A percentile compares a stretch with the other conserved stretches of the same genome.
Conservation (phyloP, 345 rosid species). For the Euphorbia pulcherrima region DNA sequence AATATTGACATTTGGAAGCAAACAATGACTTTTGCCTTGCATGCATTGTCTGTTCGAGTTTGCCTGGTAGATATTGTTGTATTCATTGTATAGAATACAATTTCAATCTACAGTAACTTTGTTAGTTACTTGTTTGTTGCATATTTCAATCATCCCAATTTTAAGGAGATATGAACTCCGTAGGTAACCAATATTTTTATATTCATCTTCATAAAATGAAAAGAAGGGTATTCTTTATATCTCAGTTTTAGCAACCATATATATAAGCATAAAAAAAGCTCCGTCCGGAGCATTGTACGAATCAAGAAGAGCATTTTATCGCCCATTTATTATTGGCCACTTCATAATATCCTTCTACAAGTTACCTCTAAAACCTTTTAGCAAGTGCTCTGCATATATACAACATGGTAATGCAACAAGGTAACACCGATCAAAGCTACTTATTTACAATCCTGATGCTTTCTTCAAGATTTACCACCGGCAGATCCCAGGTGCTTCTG, state of each 20-base stretch:
- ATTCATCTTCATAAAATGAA: neutral
- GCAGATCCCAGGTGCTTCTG: constrained; percentile 66
- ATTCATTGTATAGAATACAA: too few relatives aligned
- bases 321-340: neutral
- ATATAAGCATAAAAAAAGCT: neutral
- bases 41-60: too few relatives aligned
- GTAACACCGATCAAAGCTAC: neutral
- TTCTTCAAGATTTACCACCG: constrained; percentile 47
- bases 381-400: constrained; percentile 10
- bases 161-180: neutral
- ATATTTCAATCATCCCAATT: neutral
- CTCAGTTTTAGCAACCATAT: neutral
- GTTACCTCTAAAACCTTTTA: constrained; percentile 4
- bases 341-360: neutral
- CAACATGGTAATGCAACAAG: constrained; percentile 14
- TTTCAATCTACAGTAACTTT: too few relatives aligned
- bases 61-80: too few relatives aligned
- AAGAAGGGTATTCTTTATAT: neutral
- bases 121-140: too few relatives aligned
- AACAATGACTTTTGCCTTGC: too few relatives aligned
- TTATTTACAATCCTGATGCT: neutral
- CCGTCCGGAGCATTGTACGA: neutral
- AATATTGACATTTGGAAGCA: too few relatives aligned
- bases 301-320: neutral
- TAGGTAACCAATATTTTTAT: neutral